These are phyloP conservation scores for Candida dajiaensis DNA, from an alignment of 805 yeast genomes.

Conservation along the genomic window DNA sequence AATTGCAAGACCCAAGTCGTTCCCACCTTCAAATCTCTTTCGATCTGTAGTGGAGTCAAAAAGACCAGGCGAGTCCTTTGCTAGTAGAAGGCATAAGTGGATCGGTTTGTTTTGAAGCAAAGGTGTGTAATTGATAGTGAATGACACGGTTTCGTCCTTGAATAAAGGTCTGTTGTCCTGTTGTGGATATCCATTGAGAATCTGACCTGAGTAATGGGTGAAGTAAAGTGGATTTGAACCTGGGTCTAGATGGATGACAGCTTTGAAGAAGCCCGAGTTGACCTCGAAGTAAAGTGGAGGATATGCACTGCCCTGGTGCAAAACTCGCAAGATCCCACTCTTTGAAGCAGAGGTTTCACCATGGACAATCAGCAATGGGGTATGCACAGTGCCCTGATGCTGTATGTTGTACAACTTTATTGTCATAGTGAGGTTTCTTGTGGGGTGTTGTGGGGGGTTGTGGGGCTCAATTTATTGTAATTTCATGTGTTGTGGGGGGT, in stretches of 20 bases:
- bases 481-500: background rate
- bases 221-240: slow-evolving; percentile 59
- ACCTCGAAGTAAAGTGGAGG: slow-evolving; percentile 74
- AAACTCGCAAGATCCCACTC: slow-evolving; percentile 37
- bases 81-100: slow-evolving; percentile 75
- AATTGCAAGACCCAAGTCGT: slow-evolving; percentile 64
- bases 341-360: slow-evolving; percentile 30
- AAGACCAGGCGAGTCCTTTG: slow-evolving; percentile 61
- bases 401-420: slow-evolving; percentile 28
- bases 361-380: slow-evolving; percentile 45
- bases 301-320: slow-evolving; percentile 32
- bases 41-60: slow-evolving; percentile 66
- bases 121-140: slow-evolving; percentile 47
- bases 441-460: background rate
- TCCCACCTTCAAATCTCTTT: slow-evolving; percentile 50
- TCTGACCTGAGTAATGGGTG: slow-evolving; percentile 36
- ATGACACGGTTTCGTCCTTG: slow-evolving; percentile 7
- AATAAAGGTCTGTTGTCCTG: slow-evolving; percentile 1
- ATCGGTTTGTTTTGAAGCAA: slow-evolving; percentile 63
- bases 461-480: too few relatives aligned
- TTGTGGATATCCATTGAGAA: slow-evolving; percentile 28
- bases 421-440: too few relatives aligned
- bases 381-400: slow-evolving; percentile 32
- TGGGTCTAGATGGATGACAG: slow-evolving; percentile 60
- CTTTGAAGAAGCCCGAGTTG: slow-evolving; percentile 66